Evolutionary conservation across 1,139 yeast species (phyloP).

Genomic region (Pichia sp.): DNA sequence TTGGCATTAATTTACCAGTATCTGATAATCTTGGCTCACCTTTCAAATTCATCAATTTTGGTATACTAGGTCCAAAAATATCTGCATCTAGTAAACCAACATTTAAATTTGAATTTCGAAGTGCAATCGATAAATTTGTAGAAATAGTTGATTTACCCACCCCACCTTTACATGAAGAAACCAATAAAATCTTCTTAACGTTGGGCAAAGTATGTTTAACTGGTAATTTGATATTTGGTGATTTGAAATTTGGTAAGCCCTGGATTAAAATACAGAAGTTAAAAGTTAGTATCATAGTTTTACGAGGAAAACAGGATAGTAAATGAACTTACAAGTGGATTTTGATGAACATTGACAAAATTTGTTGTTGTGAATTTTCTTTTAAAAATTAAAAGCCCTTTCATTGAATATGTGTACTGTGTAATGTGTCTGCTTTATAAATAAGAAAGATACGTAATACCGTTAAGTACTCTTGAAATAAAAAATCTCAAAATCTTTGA

Average conservation of each 20-base stretch:
- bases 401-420: neutral
- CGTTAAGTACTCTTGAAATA: neutral
- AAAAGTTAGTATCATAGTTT: neutral
- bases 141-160: constrained; percentile 50
- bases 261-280: neutral
- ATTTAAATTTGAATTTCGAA: constrained; percentile 47
- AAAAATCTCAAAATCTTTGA: neutral
- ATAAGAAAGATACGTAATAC: too few relatives aligned
- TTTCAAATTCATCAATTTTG: constrained; percentile 53
- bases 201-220: constrained; percentile 50
- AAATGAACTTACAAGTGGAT: neutral
- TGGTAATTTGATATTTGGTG: constrained; percentile 48
- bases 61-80: constrained; percentile 71
- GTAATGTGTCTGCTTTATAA: too few relatives aligned
- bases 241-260: constrained; percentile 48
- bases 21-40: constrained; percentile 62
- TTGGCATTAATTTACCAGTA: constrained; percentile 55
- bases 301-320: too few relatives aligned
- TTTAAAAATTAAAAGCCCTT: neutral
- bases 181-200: constrained; percentile 57
- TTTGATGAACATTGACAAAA: neutral
- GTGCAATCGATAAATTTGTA: constrained; percentile 61
- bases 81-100: constrained; percentile 78
- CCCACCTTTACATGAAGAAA: constrained; percentile 56
- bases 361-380: neutral